Evolutionary conservation across 2,329 filamentous ascomycete species (phyloP).

Genomic region (Diaporthe velutina): DNA sequence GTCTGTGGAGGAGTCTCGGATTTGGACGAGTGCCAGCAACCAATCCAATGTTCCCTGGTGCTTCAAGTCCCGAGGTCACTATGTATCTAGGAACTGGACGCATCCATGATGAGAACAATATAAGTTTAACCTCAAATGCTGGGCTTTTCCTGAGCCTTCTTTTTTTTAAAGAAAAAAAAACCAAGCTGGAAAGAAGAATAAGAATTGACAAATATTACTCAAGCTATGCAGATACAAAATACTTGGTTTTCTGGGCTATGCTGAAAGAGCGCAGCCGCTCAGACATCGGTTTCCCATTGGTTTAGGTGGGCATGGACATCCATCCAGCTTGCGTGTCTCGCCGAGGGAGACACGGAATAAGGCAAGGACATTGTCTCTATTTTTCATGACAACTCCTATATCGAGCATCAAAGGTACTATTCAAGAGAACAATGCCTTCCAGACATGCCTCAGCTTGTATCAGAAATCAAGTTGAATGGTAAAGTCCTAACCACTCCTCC

Average conservation of each 20-base stretch:
- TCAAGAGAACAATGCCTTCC: background rate
- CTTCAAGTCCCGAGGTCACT: background rate
- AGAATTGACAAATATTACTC: too few species aligned
- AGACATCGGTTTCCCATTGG: background rate
- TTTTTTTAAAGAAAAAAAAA: too few species aligned
- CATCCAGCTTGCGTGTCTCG: background rate
- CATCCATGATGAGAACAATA: background rate
- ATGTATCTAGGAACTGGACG: too few species aligned
- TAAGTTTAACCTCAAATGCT: background rate
- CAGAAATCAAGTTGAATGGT: background rate
- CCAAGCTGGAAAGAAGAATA: too few species aligned
- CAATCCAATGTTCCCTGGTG: background rate
- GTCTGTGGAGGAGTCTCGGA: background rate
- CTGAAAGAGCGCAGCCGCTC: too few species aligned
- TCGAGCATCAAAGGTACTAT: too few species aligned
- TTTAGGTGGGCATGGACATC: too few species aligned
- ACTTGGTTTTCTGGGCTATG: accelerated
- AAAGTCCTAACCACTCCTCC: background rate
- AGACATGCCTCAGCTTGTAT: background rate
- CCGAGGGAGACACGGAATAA: background rate
- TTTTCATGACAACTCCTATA: background rate
- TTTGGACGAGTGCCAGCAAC: background rate
- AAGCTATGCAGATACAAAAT: background rate
- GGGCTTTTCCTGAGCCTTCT: background rate
- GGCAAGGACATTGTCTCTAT: background rate